Percentiles rank a stretch among this genome's conserved stretches.
Conservation (phyloP, 345 rosid species). For the Eucalyptus cloeziana region DNA sequence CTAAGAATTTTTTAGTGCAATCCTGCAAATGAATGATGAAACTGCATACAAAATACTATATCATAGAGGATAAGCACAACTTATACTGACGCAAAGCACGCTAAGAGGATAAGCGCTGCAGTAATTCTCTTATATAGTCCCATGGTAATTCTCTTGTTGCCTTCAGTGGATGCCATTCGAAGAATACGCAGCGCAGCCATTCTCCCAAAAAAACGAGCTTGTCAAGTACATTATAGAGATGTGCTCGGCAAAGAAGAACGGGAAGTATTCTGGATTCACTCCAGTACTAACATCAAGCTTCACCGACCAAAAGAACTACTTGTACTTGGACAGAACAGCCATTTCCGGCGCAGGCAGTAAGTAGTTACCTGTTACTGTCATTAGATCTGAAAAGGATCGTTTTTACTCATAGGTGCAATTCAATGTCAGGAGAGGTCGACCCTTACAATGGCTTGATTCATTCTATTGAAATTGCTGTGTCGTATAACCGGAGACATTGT, state of each 20-base stretch:
- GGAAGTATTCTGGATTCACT: conserved; percentile 17
- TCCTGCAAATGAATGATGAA: neutral
- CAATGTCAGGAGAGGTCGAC: neutral
- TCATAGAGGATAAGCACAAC: neutral
- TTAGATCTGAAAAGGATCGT: neutral
- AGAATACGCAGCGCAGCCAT: conserved; percentile 26
- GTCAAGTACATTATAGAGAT: conserved; percentile 4
- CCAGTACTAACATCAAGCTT: conserved; percentile 1
- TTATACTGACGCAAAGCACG: neutral
- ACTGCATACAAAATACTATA: neutral
- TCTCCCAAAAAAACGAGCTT: conserved; percentile 6
- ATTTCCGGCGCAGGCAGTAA: neutral
- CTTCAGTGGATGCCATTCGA: conserved; percentile 75
- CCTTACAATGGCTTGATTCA: neutral
- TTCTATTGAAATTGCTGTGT: neutral
- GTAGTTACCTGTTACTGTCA: neutral
- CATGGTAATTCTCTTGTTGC: neutral
- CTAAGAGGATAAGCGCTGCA: neutral
- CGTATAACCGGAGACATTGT: neutral
- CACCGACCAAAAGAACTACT: neutral
- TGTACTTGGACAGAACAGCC: conserved; percentile 3
- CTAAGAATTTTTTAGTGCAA: neutral
- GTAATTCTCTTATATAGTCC: neutral
- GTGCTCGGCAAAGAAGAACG: conserved; percentile 16
- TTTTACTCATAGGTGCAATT: neutral